Base-by-base conservation (phyloP, 495 filamentous ascomycete species). In the Hypoxylon intermedium region DNA sequence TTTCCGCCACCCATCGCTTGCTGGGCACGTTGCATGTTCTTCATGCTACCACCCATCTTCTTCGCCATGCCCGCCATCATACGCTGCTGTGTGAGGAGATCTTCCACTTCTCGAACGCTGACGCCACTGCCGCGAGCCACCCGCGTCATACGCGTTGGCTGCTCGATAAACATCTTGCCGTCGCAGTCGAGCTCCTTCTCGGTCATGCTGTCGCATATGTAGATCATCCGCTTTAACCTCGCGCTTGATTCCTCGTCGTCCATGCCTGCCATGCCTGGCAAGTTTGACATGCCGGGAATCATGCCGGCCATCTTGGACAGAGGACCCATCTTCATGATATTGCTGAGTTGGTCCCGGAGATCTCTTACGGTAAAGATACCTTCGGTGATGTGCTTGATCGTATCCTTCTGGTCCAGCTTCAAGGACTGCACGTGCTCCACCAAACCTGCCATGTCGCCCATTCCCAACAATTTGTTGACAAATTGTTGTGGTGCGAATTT, bases 61-160 rank as follows among this genome's bases (percentile, higher is more conserved):
- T 98, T 98, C 33, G 94, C 94, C 94, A 98, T 97, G 26, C 91
- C 91, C 26, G 91, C 92, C 94, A 99, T 99, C 90, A 97, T 97
- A 59, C 90, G 84, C 73, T 97, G 93, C 77, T 99, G 94, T 1
- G 91, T 96, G 16, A 99, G 83, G n/a, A 99, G 75, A 57, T 99
- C 94, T 72, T 99, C 95, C 21, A 99, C 93, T 68, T 99, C 94
- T 6, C 93, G 84, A 9, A 99, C 95, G 30, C 82, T 87, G 3
- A 95, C 98, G 28, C 94, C 94, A 46, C 88, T 92, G 0, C 94
- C 94, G 45, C 84, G 82, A 2, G 95, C 94, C 21, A 99, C 86
- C 19, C 94, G 85, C 38, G 93, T 96, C 89, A 97, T 97, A 9
- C 94, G 89, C 38, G 90, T 90, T 9, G 94, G 94, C 72, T 97